Evolutionary conservation across 1,139 yeast species (phyloP).

Genomic region (Hemisphaericaspora xylanilytica): DNA sequence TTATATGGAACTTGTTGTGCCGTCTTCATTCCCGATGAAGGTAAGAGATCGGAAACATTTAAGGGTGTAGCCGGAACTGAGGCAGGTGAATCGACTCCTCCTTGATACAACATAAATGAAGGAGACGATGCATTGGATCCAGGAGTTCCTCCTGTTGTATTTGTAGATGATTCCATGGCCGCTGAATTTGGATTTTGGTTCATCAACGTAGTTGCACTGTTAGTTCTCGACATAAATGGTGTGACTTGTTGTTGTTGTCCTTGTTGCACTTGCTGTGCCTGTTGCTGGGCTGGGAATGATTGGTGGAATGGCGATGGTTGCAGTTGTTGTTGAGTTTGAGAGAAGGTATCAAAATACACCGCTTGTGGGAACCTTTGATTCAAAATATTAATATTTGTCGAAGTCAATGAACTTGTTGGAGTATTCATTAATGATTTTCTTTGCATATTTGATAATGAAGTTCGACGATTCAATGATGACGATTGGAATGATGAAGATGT

Average conservation of each 20-base stretch:
- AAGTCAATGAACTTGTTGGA: slow-evolving; percentile 23
- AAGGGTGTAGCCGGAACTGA: slow-evolving; percentile 19
- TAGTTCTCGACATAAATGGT: slow-evolving; percentile 12
- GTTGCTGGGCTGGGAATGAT: too few relatives aligned
- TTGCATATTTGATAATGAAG: slow-evolving; percentile 14
- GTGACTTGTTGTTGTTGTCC: slow-evolving; percentile 10
- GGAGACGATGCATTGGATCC: slow-evolving; percentile 23
- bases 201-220: slow-evolving; percentile 13
- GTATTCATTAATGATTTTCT: slow-evolving; percentile 10
- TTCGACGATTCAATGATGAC: slow-evolving; percentile 20
- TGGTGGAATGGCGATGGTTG: too few relatives aligned
- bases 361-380: slow-evolving; percentile 26
- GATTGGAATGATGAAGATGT: slow-evolving; percentile 21
- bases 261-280: slow-evolving; percentile 8
- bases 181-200: slow-evolving; percentile 7
- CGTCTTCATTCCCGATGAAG: slow-evolving; percentile 9
- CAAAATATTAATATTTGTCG: slow-evolving; percentile 27
- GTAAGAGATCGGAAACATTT: slow-evolving; percentile 21
- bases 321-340: slow-evolving; percentile 7
- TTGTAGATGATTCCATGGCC: slow-evolving; percentile 2
- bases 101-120: slow-evolving; percentile 14
- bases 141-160: slow-evolving; percentile 19
- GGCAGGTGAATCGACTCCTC: slow-evolving; percentile 9
- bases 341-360: slow-evolving; percentile 28
- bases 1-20: slow-evolving; percentile 3